Base-by-base conservation (phyloP, 345 rosid genomes). In the Kandelia obovata region DNA sequence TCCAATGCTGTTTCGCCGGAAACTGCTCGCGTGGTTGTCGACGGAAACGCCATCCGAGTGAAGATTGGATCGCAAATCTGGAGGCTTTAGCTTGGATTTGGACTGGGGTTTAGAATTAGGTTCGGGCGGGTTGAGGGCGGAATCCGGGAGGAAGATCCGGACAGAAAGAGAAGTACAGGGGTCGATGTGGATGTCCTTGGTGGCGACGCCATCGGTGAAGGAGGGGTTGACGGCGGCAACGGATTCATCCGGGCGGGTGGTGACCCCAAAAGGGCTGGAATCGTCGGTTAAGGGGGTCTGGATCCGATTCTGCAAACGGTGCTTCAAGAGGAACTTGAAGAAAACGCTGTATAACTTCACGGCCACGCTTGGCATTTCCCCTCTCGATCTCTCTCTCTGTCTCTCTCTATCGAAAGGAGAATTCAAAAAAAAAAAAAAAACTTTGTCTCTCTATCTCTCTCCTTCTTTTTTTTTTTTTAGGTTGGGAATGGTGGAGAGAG, bases 131-230 rank as follows among this genome's bases (percentile, higher is more conserved):
- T 75, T 71, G 67, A 92, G 85, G 27, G 93, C 91, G 10, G 96
- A 88, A 25, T 92, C 96, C 0, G 99, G 96, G 5, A 95, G 92
- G 69, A 95, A 95, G 77, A 92, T 92, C 70, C 99, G 93, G 47
- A 92, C 74, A 30, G 96, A 75, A 35, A 95, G 88, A 37, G 96
- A 87, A 31, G 93, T 88, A 32, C 86, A 82, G 16, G 99, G 88
- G 80, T 90, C 96, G 82, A 92, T 90, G 68, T 95, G 97, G 78
- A 95, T 90, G 71, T 95, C 99, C 81, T 90, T 92, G 51, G 97
- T 92, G 31, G 97, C 97, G 58, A 92, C 96, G 43, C 97, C 97
- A 70, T 91, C 97, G 52, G 88, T 71, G 82, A 95, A 90, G 20
- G 85, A 78, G 21, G 99, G 97, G 65, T 90, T 90, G 58, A 89